Base-by-base conservation (phyloP, 441 rosid species). In the Populus hybrid region DNA sequence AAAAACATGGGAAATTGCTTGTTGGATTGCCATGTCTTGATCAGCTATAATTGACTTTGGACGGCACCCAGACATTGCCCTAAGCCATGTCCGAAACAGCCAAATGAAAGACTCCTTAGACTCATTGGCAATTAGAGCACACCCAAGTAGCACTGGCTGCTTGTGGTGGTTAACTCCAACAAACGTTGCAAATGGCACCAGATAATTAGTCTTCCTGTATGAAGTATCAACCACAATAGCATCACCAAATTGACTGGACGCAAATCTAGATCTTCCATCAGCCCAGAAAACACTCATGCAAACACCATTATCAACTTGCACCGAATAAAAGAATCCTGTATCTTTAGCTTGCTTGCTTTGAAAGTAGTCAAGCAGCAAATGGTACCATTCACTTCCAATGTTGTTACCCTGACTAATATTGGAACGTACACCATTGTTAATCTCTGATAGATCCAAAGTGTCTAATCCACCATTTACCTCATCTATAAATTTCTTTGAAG, bases 201-300 rank as follows among this genome's bases (percentile, higher is more conserved):
- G 78, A 82, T 86, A 87, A 69, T 82, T 82, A 80, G 84, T 82
- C 74, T 84, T 86, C 83, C 90, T 87, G 79, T 90, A 93, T 26
- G 97, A 91, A 77, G 97, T 89, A 86, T 94, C 92, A 14, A 93
- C 83, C 24, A 89, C 85, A 79, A 94, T 72, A 36, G 81, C 90
- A 87, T 93, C 97, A 29, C 97, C 94, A 56, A 93, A 94, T 68
- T 91, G 97, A 81, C 95, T 91, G 81, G 97, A 88, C 6, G 94
- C 89, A 73, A 88, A 94, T 78, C 98, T 89, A 68, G 92, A 89
- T 85, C 94, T 86, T 14, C 97, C 89, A 83, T 93, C 97, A 1
- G 93, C 97, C 97, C 97, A 93, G 77, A 94, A 94, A 33, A 94
- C 70, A 83, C 88, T 88, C 93, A 81, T 82, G 63, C 91, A 88